Base-by-base conservation (phyloP, 768 basidiomycete species). In the Austroboletus eburneus region DNA sequence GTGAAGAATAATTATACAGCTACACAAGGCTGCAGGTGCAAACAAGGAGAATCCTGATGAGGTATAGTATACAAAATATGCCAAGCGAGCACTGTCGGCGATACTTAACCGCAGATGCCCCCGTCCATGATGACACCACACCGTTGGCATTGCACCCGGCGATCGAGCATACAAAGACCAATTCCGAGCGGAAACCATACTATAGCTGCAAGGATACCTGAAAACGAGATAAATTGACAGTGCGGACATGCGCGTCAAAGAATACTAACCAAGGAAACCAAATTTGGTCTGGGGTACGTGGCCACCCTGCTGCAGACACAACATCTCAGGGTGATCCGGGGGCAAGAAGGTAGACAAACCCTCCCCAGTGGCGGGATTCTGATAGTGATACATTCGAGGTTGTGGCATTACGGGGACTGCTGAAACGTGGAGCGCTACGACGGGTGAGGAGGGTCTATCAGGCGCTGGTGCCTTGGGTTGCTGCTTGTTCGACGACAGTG, bases 121-220 rank as follows among this genome's bases (percentile, higher is more conserved):
- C 69, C 57, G 25, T 72, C 69, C 14, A 78, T 46, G 3, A 64
- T 35, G 22, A 49, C 38, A 5, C 75, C 75, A 30, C 77, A 79
- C n/a, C 75, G 69, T 21, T 58, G 64, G 65, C 89, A 92, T 51
- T 72, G 75, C 23, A 87, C 83, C 41, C 73, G 69, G 36, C 84
- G 75, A 62, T 92, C 90, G 21, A 92, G 71, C 9, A 91, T 65
- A 57, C 90, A 92, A 5, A 85, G 68, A 2, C 81, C 87, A 32
- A 92, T 74, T 5, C 90, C 90, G 0, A 91, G 65, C 4, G 90
- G 90, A 70, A 92, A 92, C 89, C 87, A 91, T 49, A 91, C 70
- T 21, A 92, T 68, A 4, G 90, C 89, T 8, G 85, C 85, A n/a
- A 92, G 67, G 25, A 91, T 65, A 45, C 89, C 88, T 89, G 34